Evolutionary conservation across 345 rosid species (phyloP).

Genomic region (Lepidium africanum): DNA sequence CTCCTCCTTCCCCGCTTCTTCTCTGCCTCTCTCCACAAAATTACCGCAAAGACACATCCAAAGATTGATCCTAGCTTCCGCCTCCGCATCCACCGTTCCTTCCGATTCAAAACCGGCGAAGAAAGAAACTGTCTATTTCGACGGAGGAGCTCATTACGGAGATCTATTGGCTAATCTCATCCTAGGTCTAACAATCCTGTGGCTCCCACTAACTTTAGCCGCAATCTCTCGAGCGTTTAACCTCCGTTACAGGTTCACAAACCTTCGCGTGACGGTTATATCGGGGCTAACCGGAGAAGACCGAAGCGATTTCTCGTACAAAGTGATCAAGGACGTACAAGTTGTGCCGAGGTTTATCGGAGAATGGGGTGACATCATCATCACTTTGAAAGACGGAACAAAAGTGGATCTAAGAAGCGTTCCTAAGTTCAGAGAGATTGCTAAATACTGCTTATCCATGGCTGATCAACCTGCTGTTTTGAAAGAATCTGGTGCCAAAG

Average conservation of each 20-base stretch:
- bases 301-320: constrained; percentile 86
- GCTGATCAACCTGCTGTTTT: constrained; percentile 50
- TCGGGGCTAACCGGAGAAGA: constrained; percentile 84
- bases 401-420: constrained; percentile 83
- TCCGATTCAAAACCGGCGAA: constrained; percentile 26
- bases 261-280: constrained; percentile 84
- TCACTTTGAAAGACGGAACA: constrained; percentile 69
- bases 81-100: constrained; percentile 22
- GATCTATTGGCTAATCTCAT: constrained; percentile 76
- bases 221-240: constrained; percentile 76
- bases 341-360: constrained; percentile 92
- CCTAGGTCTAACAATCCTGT: constrained; percentile 75
- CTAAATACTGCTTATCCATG: constrained; percentile 70
- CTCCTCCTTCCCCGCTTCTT: constrained; percentile 16
- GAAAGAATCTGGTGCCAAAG: constrained; percentile 48
- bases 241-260: constrained; percentile 84
- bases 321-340: constrained; percentile 77
- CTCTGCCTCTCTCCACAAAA: constrained; percentile 31
- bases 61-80: constrained; percentile 14
- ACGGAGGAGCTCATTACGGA: constrained; percentile 93
- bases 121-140: constrained; percentile 70
- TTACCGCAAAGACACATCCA: constrained; percentile 33
- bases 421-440: constrained; percentile 85
- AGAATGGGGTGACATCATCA: constrained; percentile 90
- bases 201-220: constrained; percentile 92